Base-by-base conservation (phyloP, 306 rosid genomes). In the Betula pendula region DNA sequence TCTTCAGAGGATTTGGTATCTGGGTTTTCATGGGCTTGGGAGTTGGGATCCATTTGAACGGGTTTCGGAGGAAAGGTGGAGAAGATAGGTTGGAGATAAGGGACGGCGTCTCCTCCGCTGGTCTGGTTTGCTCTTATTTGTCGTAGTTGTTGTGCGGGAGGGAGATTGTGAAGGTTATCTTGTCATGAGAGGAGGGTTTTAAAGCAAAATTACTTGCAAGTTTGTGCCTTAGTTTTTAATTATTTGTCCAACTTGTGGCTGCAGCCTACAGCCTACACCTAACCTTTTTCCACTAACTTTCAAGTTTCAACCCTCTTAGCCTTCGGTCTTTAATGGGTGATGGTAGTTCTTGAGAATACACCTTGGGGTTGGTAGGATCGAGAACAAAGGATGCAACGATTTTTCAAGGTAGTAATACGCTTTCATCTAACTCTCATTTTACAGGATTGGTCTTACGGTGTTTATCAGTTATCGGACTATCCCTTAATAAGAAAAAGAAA, bases 1-100 rank as follows among this genome's bases (percentile, higher is more conserved):
- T 89, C 91, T 27, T 88, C 89, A 17, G 72, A 53, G 68, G 88
- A 68, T 19, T 70, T 77, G 58, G 81, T 49, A 71, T 88, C 91
- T 53, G 79, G 75, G 80, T 74, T 83, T 27, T 90, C 88, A 14
- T 63, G 40, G 70, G 44, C 50, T 85, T 85, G 74, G 77, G 29
- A 55, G 53, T 71, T 80, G 77, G 82, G 16, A 65, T 84, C 93
- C 97, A 90, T 90, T 80, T 60, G 60, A 53, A 8, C 35, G 10
- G 43, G n/a, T 44, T 43, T 31, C 11, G 49, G 14, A 27, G 55
- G 14, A 55, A 5, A 49, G 12, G 3, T 24, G 40, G 65, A 42
- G 77, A 14, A 65, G 74, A 73, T 14, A 42, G 6, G 43, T 43
- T 80, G 76, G 19, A 76, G 85, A 83, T 78, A 70, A 82, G 83